These are phyloP conservation scores for Aspergillus luchuensis DNA, from an alignment of 2,329 filamentous ascomycete genomes.

Conservation along the genomic window DNA sequence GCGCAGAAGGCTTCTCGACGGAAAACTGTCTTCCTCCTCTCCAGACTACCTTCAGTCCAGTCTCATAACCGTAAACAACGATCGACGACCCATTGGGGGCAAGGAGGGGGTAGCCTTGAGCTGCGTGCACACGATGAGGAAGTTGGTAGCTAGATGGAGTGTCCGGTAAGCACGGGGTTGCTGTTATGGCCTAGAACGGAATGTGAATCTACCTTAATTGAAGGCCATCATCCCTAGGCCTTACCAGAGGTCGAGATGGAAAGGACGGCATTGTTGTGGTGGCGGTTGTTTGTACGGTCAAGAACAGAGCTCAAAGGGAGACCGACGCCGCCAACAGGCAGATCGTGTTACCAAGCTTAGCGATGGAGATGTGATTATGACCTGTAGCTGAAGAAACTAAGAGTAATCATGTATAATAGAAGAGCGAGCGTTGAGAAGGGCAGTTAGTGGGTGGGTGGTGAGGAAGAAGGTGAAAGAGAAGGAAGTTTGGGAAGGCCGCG, in stretches of 20 bases:
- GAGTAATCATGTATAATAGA: background rate
- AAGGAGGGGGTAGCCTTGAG: conserved; percentile 59
- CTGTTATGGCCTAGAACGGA: background rate
- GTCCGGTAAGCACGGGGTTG: conserved; percentile 11
- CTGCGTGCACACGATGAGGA: conserved; percentile 58
- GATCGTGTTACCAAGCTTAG: background rate
- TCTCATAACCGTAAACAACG: conserved; percentile 61
- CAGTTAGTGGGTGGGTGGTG: conserved; percentile 11
- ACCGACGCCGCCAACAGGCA: background rate
- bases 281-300: background rate
- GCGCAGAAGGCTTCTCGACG: conserved; percentile 26
- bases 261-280: conserved; percentile 37
- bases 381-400: background rate
- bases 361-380: background rate
- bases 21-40: conserved; percentile 58
- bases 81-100: conserved; percentile 64
- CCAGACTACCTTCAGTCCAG: conserved; percentile 62
- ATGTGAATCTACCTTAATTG: conserved; percentile 43
- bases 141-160: conserved; percentile 57
- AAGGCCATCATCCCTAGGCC: conserved; percentile 42
- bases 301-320: background rate
- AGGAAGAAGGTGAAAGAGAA: conserved; percentile 8
- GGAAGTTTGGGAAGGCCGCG: conserved; percentile 15
- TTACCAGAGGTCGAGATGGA: conserved; percentile 41
- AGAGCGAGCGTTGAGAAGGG: background rate